Evolutionary conservation across 2,329 filamentous ascomycete genomes (phyloP).

Genomic region (Fusarium globosum): DNA sequence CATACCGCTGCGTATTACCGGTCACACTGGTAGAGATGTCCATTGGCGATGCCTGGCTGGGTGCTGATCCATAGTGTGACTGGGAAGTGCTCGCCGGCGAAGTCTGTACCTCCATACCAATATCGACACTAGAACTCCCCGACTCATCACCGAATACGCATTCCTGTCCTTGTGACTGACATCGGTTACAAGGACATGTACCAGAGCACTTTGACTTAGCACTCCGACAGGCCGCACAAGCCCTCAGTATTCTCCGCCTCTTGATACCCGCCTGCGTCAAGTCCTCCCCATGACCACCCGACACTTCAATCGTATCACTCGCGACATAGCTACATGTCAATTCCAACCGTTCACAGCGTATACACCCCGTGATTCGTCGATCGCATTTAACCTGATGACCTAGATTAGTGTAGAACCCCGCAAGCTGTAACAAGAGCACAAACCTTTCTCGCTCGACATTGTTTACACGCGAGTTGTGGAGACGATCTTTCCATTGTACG

Average conservation of each 20-base stretch:
- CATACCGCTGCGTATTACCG: background rate
- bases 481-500: conserved; percentile 7
- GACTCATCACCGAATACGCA: conserved; percentile 9
- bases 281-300: background rate
- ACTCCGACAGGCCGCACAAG: conserved; percentile 50
- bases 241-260: conserved; percentile 39
- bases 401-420: conserved; percentile 13
- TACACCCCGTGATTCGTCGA: conserved; percentile 26
- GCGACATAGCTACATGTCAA: conserved; percentile 28
- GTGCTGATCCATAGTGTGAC: conserved; percentile 5
- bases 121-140: background rate
- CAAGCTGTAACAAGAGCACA: background rate
- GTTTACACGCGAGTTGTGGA: conserved; percentile 31
- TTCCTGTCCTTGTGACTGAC: conserved; percentile 30
- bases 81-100: conserved; percentile 13
- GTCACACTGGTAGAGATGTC: background rate
- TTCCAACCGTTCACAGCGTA: conserved; percentile 34
- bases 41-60: background rate
- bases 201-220: conserved; percentile 53
- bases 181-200: conserved; percentile 46
- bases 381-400: conserved; percentile 43
- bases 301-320: too few relatives aligned
- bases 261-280: conserved; percentile 47
- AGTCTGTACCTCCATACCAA: background rate
- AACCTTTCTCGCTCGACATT: conserved; percentile 44